Conservation (phyloP, 352 stramenopile genomes). For the Phytophthora chlamydospora region DNA sequence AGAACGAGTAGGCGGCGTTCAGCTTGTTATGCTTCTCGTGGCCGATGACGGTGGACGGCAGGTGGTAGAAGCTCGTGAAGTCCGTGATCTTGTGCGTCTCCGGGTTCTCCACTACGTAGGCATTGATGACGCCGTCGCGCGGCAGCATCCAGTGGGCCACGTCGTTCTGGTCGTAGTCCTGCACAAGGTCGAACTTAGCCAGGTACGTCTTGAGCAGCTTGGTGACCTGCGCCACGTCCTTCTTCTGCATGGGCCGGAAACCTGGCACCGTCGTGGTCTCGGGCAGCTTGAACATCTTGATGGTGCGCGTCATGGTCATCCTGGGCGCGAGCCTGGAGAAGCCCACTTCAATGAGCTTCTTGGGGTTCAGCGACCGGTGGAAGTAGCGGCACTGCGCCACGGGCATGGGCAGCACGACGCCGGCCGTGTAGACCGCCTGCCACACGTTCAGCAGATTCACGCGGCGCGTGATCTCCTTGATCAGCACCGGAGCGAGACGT, state of each 20-base stretch:
- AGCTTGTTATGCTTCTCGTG: constrained; percentile 96
- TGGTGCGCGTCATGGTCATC: constrained; percentile 97
- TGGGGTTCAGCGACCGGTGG: constrained; percentile 98
- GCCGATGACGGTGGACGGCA: constrained; percentile 96
- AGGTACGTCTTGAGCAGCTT: constrained; percentile 68
- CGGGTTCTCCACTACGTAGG: constrained; percentile 91
- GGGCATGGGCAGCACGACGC: constrained; percentile 96
- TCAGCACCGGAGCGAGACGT: constrained; percentile 97
- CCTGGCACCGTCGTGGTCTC: constrained; percentile 42
- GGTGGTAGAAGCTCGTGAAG: constrained; percentile 98
- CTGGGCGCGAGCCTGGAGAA: constrained; percentile 95
- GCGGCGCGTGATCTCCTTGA: constrained; percentile 99
- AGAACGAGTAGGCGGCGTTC: constrained; percentile 99
- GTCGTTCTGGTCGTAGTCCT: constrained; percentile 93
- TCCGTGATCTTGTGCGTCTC: constrained; percentile 91
- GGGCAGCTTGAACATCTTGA: constrained; percentile 94
- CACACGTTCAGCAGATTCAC: constrained; percentile 95
- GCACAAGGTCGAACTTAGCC: constrained; percentile 83
- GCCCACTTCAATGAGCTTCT: constrained; percentile 99
- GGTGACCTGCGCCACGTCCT: constrained; percentile 69
- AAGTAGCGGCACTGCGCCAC: constrained; percentile 96
- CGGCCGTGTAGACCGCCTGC: constrained; percentile 99
- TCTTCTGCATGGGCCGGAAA: constrained; percentile 67
- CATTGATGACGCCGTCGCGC: constrained; percentile 94
- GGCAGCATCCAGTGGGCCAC: constrained; percentile 98